Percentiles rank a stretch among this genome's conserved stretches.
Conservation (phyloP, 495 filamentous ascomycete species). For the Talaromyces thailandensis region DNA sequence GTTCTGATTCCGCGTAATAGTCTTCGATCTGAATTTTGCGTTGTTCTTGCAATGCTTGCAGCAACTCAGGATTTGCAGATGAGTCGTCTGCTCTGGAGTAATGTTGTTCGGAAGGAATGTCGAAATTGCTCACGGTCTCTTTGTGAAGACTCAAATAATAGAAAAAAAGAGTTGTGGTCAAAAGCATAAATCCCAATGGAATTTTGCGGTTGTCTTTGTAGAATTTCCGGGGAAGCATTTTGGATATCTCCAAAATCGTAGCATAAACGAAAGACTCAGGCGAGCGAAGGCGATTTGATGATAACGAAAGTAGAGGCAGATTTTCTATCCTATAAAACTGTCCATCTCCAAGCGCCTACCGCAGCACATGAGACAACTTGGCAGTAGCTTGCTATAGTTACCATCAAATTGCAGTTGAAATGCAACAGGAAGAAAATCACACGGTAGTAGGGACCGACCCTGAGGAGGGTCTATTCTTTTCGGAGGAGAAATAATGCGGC, state of each 20-base stretch:
- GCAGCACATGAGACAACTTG: background rate
- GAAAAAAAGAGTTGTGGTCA: constrained; percentile 16
- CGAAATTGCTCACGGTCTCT: constrained; percentile 8
- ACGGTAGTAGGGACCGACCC: background rate
- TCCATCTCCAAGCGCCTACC: background rate
- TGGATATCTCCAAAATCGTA: background rate
- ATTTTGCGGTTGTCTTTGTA: constrained; percentile 20
- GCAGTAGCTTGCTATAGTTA: background rate
- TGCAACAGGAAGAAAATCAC: background rate
- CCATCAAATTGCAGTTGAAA: background rate
- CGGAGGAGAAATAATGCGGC: background rate
- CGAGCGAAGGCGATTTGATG: background rate
- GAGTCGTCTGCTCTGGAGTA: background rate
- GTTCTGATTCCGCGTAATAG: background rate
- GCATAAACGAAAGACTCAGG: background rate
- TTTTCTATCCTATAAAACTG: background rate
- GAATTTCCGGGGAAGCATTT: constrained; percentile 7
- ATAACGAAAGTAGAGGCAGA: background rate
- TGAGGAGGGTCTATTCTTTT: background rate
- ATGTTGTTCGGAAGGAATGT: background rate
- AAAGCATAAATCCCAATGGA: constrained; percentile 20
- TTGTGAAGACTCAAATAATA: constrained; percentile 10
- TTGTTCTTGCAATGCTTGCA: background rate
- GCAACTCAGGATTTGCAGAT: background rate
- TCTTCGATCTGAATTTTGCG: background rate